Evolutionary conservation across 768 basidiomycete species (phyloP).

Genomic region (Mycena vitilis): DNA sequence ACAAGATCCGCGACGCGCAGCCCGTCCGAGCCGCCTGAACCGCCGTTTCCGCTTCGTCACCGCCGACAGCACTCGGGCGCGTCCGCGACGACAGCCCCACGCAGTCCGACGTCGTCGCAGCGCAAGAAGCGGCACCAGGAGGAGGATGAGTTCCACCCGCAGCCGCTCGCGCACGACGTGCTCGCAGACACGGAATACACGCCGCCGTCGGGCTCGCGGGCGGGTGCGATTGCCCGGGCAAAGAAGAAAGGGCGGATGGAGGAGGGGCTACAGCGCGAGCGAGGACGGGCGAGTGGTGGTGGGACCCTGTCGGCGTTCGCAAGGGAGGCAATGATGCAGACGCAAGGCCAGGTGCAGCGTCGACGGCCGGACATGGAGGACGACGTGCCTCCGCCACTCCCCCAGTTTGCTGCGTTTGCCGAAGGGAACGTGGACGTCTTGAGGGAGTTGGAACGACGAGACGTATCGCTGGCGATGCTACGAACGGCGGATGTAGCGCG

Average conservation of each 20-base stretch:
- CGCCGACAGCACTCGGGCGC: conserved; percentile 14
- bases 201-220: conserved; percentile 31
- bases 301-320: conserved; percentile 20
- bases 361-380: conserved; percentile 28
- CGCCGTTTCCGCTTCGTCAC: conserved; percentile 12
- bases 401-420: conserved; percentile 36
- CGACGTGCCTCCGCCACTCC: conserved; percentile 21
- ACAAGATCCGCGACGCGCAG: neutral
- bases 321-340: conserved; percentile 9
- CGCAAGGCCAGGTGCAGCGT: conserved; percentile 4
- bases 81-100: neutral
- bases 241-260: conserved; percentile 46
- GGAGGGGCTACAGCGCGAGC: conserved; percentile 51
- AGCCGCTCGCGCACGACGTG: conserved; percentile 24
- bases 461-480: conserved; percentile 14
- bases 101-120: conserved; percentile 18
- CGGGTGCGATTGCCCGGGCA: conserved; percentile 17
- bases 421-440: conserved; percentile 38
- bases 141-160: conserved; percentile 23
- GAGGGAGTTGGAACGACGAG: conserved; percentile 41
- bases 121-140: conserved; percentile 19
- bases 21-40: conserved; percentile 23
- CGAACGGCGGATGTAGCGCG: conserved; percentile 20
- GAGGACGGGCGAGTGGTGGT: conserved; percentile 46
- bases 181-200: conserved; percentile 31